A percentile compares a stretch with the other conserved stretches of the same genome.
phyloP scores from a whole-genome alignment of 2,329 filamentous ascomycete genomes.

The Cadophora sp. region DNA sequence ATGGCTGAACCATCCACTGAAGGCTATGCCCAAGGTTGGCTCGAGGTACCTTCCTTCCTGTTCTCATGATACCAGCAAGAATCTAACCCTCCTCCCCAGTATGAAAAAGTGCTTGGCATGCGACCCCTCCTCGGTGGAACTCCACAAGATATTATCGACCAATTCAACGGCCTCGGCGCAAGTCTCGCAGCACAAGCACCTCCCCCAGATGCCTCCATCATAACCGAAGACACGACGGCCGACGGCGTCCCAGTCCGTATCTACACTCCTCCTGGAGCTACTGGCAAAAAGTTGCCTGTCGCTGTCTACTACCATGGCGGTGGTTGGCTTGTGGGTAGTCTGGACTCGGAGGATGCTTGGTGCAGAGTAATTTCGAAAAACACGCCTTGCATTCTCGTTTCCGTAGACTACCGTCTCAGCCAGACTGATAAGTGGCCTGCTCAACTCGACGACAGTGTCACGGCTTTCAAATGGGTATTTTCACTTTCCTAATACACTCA shows the following conservation, averaged over 20 bases:
- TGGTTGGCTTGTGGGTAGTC: conserved; percentile 45
- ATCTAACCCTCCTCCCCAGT: conserved; percentile 20
- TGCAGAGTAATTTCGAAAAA: conserved; percentile 43
- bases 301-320: conserved; percentile 48
- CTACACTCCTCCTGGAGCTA: conserved; percentile 32
- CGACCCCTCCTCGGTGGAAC: conserved; percentile 32
- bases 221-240: conserved; percentile 27
- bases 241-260: conserved; percentile 36
- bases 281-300: conserved; percentile 40
- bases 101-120: conserved; percentile 33
- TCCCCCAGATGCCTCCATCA: conserved; percentile 28
- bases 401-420: conserved; percentile 44
- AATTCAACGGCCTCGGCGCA: conserved; percentile 28
- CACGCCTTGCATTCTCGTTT: conserved; percentile 44
- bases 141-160: conserved; percentile 27
- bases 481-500: not conserved
- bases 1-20: conserved; percentile 27
- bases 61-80: not conserved
- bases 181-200: conserved; percentile 28
- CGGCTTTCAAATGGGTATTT: conserved; percentile 36
- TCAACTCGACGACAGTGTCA: conserved; percentile 41
- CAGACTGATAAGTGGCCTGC: conserved; percentile 37
- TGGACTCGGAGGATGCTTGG: conserved; percentile 46
- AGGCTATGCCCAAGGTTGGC: conserved; percentile 36
- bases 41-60: conserved; percentile 30